Percentiles rank a stretch among this genome's conserved stretches.
Conservation (phyloP, 1,139 yeast species). For the Nakaseomyces uthaithaninus region DNA sequence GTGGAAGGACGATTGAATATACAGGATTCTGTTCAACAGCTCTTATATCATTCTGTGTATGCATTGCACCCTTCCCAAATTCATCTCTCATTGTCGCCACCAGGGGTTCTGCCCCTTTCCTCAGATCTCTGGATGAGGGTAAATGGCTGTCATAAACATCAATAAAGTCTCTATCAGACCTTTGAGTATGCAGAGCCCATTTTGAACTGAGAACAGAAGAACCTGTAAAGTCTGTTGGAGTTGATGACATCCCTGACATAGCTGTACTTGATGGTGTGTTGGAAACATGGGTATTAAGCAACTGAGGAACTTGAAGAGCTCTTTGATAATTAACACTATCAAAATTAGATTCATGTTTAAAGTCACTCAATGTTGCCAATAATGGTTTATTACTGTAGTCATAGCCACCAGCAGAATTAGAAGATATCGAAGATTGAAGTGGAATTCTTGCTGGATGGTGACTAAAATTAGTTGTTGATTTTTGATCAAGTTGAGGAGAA, state of each 20-base stretch:
- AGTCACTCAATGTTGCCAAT: background rate
- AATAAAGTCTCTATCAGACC: constrained; percentile 1
- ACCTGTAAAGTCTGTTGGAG: constrained; percentile 3
- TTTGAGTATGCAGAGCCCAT: constrained; percentile 3
- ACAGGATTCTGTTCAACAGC: constrained; percentile 2
- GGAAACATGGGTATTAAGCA: background rate
- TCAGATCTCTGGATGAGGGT: constrained; percentile 3
- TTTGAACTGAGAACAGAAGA: background rate
- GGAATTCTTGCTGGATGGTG: background rate
- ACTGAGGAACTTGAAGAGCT: background rate
- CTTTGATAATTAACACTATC: background rate
- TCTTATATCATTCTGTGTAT: background rate
- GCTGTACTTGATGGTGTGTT: background rate
- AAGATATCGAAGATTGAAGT: background rate
- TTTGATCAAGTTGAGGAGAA: background rate
- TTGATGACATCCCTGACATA: constrained; percentile 1
- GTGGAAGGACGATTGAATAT: constrained; percentile 1
- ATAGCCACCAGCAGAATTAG: background rate
- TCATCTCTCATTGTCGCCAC: constrained; percentile 4
- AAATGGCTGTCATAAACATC: constrained; percentile 4
- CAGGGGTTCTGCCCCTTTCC: constrained; percentile 4
- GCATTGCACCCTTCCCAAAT: constrained; percentile 4
- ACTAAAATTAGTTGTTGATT: background rate
- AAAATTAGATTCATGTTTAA: background rate
- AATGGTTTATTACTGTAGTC: background rate